These are phyloP conservation scores for Tetrahymena borealis DNA, from an alignment of 73 alveolate genomes.

Conservation along the genomic window DNA sequence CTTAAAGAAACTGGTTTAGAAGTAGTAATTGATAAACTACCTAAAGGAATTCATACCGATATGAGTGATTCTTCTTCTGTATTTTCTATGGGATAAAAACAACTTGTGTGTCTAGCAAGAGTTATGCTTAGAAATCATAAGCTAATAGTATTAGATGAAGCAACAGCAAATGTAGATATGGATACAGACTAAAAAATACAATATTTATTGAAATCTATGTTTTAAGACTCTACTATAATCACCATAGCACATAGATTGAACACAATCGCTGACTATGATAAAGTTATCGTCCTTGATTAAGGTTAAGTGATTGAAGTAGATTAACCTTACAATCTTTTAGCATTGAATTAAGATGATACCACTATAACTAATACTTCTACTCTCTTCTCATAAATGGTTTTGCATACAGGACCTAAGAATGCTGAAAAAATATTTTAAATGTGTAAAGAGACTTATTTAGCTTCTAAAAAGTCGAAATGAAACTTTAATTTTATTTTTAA, in stretches of 20 bases:
- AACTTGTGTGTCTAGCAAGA: slow-evolving; percentile 58
- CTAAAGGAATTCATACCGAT: slow-evolving; percentile 6
- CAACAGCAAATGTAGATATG: slow-evolving; percentile 60
- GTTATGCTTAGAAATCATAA: slow-evolving; percentile 46
- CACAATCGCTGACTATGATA: slow-evolving; percentile 42
- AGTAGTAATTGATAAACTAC: not conserved
- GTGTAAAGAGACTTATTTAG: not conserved
- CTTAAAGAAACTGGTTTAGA: slow-evolving; percentile 27
- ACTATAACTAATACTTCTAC: not conserved
- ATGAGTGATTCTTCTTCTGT: slow-evolving; percentile 14
- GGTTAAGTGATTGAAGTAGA: slow-evolving; percentile 23
- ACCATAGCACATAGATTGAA: slow-evolving; percentile 60
- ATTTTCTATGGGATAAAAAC: slow-evolving; percentile 53
- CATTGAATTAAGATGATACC: not conserved
- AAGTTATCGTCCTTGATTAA: slow-evolving; percentile 25
- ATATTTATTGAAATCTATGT: slow-evolving; percentile 13
- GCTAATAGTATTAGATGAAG: slow-evolving; percentile 56
- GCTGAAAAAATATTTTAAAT: not conserved
- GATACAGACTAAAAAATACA: slow-evolving; percentile 59
- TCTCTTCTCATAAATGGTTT: not conserved
- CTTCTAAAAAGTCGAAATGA: too few relatives aligned
- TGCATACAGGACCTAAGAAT: not conserved
- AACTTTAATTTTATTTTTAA: too few relatives aligned
- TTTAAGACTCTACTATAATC: slow-evolving; percentile 40
- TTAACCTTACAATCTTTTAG: not conserved